Conservation (phyloP, 306 rosid genomes). For the Castanospermum australe region DNA sequence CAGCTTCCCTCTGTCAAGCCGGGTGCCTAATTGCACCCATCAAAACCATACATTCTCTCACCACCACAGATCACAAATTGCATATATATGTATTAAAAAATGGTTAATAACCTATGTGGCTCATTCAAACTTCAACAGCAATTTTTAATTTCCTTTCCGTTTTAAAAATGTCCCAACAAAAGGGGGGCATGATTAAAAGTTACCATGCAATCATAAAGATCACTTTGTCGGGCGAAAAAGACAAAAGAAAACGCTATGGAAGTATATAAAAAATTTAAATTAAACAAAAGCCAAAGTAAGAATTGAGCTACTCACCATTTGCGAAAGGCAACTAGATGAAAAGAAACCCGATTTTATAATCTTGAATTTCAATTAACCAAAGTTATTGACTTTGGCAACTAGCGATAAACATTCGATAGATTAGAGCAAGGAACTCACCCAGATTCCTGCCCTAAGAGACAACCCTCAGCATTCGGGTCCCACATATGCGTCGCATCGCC, state of each 20-base stretch:
- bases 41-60: background rate
- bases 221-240: background rate
- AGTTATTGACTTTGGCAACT: background rate
- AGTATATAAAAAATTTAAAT: background rate
- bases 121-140: background rate
- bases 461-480: background rate
- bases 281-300: background rate
- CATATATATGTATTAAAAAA: background rate
- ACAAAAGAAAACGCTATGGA: no score
- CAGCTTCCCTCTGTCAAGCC: background rate
- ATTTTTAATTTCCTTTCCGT: background rate
- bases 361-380: background rate
- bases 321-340: background rate
- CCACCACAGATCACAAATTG: background rate
- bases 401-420: background rate
- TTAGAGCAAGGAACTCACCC: slow-evolving; percentile 36
- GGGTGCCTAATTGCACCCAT: no score
- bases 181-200: no score
- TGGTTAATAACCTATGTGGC: no score
- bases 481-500: background rate
- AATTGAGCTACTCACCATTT: background rate
- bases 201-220: background rate
- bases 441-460: slow-evolving; percentile 30
- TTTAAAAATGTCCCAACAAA: background rate
- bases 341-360: background rate